A percentile compares a stretch with the other conserved stretches of the same genome.
Evolutionary conservation across 2,329 filamentous ascomycete species (phyloP).

Genomic region (Chaetomium sp.): DNA sequence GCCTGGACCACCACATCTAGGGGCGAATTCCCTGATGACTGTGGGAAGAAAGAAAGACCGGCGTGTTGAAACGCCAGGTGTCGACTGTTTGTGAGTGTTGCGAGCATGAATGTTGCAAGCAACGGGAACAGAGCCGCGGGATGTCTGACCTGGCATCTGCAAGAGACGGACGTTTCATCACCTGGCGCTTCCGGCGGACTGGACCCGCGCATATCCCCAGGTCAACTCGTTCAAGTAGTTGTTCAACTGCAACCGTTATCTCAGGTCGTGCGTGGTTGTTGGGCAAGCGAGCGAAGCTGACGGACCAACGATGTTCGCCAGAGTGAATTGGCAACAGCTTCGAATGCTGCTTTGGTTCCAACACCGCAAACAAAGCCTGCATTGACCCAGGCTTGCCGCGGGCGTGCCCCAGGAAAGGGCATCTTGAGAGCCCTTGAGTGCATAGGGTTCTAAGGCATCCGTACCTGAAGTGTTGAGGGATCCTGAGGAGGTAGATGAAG

Average conservation of each 20-base stretch:
- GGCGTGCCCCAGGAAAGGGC: not conserved
- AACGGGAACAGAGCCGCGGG: not conserved
- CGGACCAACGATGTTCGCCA: not conserved
- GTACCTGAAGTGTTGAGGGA: too few relatives aligned
- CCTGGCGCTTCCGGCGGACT: conserved; percentile 13
- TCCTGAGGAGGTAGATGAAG: too few relatives aligned
- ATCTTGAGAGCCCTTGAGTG: not conserved
- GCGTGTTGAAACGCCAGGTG: not conserved
- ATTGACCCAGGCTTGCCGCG: not conserved
- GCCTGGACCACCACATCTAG: too few relatives aligned
- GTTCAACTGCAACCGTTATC: conserved; percentile 7
- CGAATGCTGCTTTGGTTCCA: not conserved
- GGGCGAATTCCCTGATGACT: too few relatives aligned
- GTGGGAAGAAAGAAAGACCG: not conserved
- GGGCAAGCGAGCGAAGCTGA: conserved; percentile 4
- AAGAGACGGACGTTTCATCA: not conserved
- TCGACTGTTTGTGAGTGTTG: not conserved
- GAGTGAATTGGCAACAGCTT: not conserved
- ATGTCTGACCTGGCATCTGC: conserved; percentile 1
- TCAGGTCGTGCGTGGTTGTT: conserved; percentile 3
- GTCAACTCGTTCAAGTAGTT: not conserved
- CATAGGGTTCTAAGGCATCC: too few relatives aligned
- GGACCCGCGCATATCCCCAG: not conserved
- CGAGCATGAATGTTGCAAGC: not conserved
- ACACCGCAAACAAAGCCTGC: not conserved